Conservation (phyloP, 805 yeast species). For the Candida nanaspora region DNA sequence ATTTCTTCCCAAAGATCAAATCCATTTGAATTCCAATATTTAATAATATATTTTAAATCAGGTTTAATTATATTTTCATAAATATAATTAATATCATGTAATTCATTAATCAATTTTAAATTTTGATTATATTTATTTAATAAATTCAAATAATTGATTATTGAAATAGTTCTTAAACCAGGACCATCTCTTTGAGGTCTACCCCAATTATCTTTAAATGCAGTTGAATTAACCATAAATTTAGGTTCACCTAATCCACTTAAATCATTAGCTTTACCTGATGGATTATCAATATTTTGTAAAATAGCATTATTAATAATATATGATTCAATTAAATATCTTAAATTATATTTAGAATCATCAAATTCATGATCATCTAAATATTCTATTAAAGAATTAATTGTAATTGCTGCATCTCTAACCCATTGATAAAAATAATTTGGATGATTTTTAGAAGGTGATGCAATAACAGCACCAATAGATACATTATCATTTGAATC, state of each 20-base stretch:
- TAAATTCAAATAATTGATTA: slow-evolving; percentile 44
- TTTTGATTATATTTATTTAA: slow-evolving; percentile 25
- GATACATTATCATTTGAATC: slow-evolving; percentile 32
- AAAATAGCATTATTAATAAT: slow-evolving; percentile 48
- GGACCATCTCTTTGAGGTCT: slow-evolving; percentile 97
- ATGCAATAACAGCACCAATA: slow-evolving; percentile 74
- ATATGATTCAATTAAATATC: slow-evolving; percentile 45
- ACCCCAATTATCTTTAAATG: slow-evolving; percentile 75
- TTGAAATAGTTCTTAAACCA: slow-evolving; percentile 66
- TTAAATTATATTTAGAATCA: slow-evolving; percentile 13
- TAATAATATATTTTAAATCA: slow-evolving; percentile 59
- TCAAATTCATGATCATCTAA: slow-evolving; percentile 35
- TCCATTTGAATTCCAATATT: slow-evolving; percentile 57
- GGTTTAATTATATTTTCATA: slow-evolving; percentile 51
- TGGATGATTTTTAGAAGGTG: slow-evolving; percentile 67
- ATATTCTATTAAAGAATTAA: slow-evolving; percentile 53
- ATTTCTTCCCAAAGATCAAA: slow-evolving; percentile 95
- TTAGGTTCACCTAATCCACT: slow-evolving; percentile 87
- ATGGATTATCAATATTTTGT: slow-evolving; percentile 62
- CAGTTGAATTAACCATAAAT: slow-evolving; percentile 56
- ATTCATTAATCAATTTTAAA: slow-evolving; percentile 22
- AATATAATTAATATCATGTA: slow-evolving; percentile 27
- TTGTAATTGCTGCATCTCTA: slow-evolving; percentile 81
- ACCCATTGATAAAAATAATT: slow-evolving; percentile 88
- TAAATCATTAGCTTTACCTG: slow-evolving; percentile 51